phyloP scores from a whole-genome alignment of 805 yeast genomes.

The Alloascoidea africana region DNA sequence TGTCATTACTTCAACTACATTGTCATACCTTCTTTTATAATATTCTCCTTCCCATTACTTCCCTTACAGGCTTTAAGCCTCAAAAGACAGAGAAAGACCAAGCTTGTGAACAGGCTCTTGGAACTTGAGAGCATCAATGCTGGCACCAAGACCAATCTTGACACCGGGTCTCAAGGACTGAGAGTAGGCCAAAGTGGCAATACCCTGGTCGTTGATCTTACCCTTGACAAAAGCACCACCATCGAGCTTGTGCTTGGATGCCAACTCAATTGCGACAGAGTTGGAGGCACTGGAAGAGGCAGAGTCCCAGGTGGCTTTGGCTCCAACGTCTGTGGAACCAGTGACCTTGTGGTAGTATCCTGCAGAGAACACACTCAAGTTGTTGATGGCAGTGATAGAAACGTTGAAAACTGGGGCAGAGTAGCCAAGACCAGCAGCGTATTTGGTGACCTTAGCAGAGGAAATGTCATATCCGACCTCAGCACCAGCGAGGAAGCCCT shows the following conservation, averaged over 20 bases:
- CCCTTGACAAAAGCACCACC: slow-evolving; percentile 84
- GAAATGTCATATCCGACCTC: slow-evolving; percentile 94
- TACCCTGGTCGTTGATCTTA: slow-evolving; percentile 91
- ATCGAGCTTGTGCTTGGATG: slow-evolving; percentile 89
- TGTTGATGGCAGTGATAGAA: slow-evolving; percentile 72
- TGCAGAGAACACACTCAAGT: slow-evolving; percentile 81
- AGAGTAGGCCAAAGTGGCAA: slow-evolving; percentile 85
- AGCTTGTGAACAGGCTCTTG: slow-evolving; percentile 96
- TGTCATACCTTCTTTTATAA: not conserved
- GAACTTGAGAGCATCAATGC: slow-evolving; percentile 89
- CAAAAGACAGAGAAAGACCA: slow-evolving; percentile 87
- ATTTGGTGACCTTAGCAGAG: slow-evolving; percentile 83
- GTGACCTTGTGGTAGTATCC: slow-evolving; percentile 95
- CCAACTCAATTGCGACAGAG: slow-evolving; percentile 90
- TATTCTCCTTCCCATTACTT: not conserved
- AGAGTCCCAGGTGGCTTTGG: slow-evolving; percentile 93
- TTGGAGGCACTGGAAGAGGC: slow-evolving; percentile 52
- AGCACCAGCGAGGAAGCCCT: slow-evolving; percentile 93
- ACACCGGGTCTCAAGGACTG: slow-evolving; percentile 95
- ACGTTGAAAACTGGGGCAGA: slow-evolving; percentile 76
- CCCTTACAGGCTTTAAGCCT: slow-evolving; percentile 45
- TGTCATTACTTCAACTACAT: no score
- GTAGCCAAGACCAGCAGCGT: slow-evolving; percentile 91
- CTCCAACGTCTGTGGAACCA: slow-evolving; percentile 90
- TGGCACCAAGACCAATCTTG: slow-evolving; percentile 91